Evolutionary conservation across 805 yeast species (phyloP), one percentile per base, ranked within the genome.

Genomic region (Spencermartinsiella europaea): DNA sequence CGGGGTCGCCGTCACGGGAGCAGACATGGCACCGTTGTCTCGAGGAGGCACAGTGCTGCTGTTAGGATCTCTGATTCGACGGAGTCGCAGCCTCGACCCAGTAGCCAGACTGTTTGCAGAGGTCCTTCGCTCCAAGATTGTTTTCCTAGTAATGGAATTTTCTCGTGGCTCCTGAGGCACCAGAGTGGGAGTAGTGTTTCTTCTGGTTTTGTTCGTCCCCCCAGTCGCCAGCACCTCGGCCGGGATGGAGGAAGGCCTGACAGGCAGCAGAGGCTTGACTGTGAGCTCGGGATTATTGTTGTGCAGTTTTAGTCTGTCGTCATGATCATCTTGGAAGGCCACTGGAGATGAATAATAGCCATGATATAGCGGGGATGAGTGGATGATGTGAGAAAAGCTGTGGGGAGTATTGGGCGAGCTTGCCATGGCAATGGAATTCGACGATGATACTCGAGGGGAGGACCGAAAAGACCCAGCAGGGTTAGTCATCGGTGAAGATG

Each of bases 311-410:
- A 36, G 20, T 15, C 28, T 5, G 20, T 28, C 31, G 45, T 14
- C 4, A 40, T 16, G 14, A 25, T 40, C 15, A 28, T 28, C n/a
- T 22, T 14, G 44, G 37, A 34, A 10, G 34, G 12, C 25, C 28
- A 48, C 49, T 15, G 56, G 56, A 19, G 53, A 45, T n/a, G 52
- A 45, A 14, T 33, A 43, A 40, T 45, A 52, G 40, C 56, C 55
- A 19, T 43, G 49, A 40, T 52, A 51, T 20, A 52, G 52, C 3
- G 56, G 56, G 21, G 58, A 54, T 14, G 57, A 53, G 22, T 44
- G 47, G 37, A 54, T 46, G 42, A 53, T 47, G 33, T 48, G 34
- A 17, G 54, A 50, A 40, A 53, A 53, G 31, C 56, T 46, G 22
- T 53, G 52, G 21, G 54, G 55, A 20, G 44, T 40, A n/a, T 22